Base-by-base conservation (phyloP, 2,329 filamentous ascomycete genomes). In the Akanthomyces uredinophilus region DNA sequence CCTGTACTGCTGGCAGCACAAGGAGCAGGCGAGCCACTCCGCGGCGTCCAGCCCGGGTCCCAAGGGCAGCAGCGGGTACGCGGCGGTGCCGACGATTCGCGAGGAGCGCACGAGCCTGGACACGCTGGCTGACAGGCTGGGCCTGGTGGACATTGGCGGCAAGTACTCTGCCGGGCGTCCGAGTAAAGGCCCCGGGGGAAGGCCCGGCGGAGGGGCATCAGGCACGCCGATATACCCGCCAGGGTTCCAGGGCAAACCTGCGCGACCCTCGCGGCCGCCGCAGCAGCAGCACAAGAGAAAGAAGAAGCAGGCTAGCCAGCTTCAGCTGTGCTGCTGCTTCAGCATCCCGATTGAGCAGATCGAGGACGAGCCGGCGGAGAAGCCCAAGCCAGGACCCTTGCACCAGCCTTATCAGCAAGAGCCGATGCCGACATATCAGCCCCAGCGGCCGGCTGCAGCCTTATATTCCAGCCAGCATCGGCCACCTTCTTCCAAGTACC, bases 1-100 rank as follows among this genome's bases (percentile, higher is more conserved):
- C n/a, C 83, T 88, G 55, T 97, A 92, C 77, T 98, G 94, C 79
- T 96, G 91, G 89, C 92, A 97, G 73, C 95, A 99, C 78, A 93
- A 91, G 72, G 91, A 95, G 62, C 95, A 99, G 74, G 91, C 91
- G 61, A 71, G 72, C 67, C 69, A 73, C 62, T 79, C 81, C 10
- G 72, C 79, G 2, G 73, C 72, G 50, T 80, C 79, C 20, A 81
- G 76, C 64, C 77, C 79, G 2, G 78, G 79, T 1, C 78, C 77
- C 5, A 73, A 73, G 47, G 69, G 70, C 63, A 73, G 72, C 47
- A 37, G 4, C 13, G 35, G 52, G n/a, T 16, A 37, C 11, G 49
- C 14, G 27, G n/a, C 37, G 11, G 71, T 78, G 20, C 78, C 82
- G 4, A 81, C 85, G 7, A 83, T 87, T 4, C 74, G 88, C 60